Evolutionary conservation across 352 stramenopile species (phyloP), one percentile per base, ranked within the genome.

Genomic region (Blastocystis sp.): DNA sequence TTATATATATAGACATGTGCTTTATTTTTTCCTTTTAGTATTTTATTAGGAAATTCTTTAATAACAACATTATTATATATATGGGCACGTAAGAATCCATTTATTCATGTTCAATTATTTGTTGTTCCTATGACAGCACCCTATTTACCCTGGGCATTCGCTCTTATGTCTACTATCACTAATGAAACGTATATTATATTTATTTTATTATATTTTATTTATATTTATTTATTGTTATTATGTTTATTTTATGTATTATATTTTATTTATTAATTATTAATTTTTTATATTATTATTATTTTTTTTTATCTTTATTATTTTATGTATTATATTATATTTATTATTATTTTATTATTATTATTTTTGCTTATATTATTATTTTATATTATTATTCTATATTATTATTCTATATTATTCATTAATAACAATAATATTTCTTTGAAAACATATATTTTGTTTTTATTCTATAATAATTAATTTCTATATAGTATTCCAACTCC

Each of bases 31-130:
- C 52, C 4, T 62, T 42, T 7, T 48, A 39, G 2, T 39, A 42
- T 9, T 62, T 62, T 28, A 30, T 62, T 2, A 42, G 52, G 19
- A 62, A 54, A 42, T 39, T 42, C 11, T 42, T 62, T 4, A 32
- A 62, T 34, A 40, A 39, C 27, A 62, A 54, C 39, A 62, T 48
- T 27, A 62, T 62, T 21, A n/a, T 62, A 62, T 19, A 42, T 62
- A 16, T 62, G 52, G 52, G 48, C 39, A 39, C 23, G 52, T 5
- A 62, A 62, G 23, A 62, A 62, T 27, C 52, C 52, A 9, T 42
- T 54, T 28, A 62, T 62, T 28, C 48, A 62, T 19, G 11, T 62
- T 13, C 52, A 62, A 18, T 62, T 62, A 39, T 19, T 62, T 24
- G 40, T 62, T 24, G 39, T 62, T 37, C 35, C 34, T n/a, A 62